These are phyloP conservation scores for Penicillium sclerotiorum DNA, from an alignment of 2,329 filamentous ascomycete genomes.

Conservation along the genomic window DNA sequence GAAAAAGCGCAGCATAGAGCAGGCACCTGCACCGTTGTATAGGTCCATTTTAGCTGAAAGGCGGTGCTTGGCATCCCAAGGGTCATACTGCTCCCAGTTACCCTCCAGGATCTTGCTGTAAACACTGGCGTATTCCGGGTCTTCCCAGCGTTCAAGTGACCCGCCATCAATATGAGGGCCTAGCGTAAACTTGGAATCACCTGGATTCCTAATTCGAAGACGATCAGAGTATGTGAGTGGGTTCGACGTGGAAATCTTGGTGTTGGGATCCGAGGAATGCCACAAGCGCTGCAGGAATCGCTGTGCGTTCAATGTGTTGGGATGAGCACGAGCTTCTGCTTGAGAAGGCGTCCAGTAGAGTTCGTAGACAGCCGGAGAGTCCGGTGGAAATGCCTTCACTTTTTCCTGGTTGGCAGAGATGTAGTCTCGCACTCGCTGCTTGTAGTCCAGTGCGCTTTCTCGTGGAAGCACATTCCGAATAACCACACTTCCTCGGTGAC, in stretches of 20 bases:
- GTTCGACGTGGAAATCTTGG: constrained; percentile 56
- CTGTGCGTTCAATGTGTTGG: constrained; percentile 64
- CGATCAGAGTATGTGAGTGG: constrained; percentile 72
- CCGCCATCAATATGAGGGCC: constrained; percentile 76
- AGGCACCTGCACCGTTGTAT: constrained; percentile 79
- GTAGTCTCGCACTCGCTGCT: constrained; percentile 67
- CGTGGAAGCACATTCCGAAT: constrained; percentile 67
- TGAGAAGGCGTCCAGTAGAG: constrained; percentile 75
- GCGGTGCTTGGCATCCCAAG: constrained; percentile 75
- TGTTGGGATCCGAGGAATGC: constrained; percentile 57
- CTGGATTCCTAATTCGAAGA: constrained; percentile 70
- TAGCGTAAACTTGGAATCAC: constrained; percentile 69
- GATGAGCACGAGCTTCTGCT: constrained; percentile 67
- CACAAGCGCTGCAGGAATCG: constrained; percentile 66
- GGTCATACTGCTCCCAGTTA: constrained; percentile 77
- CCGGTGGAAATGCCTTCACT: constrained; percentile 63
- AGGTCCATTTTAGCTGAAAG: constrained; percentile 70
- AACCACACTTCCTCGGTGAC: constrained; percentile 63
- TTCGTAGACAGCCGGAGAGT: constrained; percentile 72
- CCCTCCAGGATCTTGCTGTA: constrained; percentile 76
- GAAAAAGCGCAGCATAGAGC: constrained; percentile 82
- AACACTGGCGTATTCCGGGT: constrained; percentile 68
- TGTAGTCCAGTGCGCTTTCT: constrained; percentile 65
- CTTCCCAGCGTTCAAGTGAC: constrained; percentile 75
- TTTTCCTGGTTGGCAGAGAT: constrained; percentile 59